These are phyloP conservation scores for Penicillium angulare DNA, from an alignment of 495 filamentous ascomycete genomes.

Conservation along the genomic window DNA sequence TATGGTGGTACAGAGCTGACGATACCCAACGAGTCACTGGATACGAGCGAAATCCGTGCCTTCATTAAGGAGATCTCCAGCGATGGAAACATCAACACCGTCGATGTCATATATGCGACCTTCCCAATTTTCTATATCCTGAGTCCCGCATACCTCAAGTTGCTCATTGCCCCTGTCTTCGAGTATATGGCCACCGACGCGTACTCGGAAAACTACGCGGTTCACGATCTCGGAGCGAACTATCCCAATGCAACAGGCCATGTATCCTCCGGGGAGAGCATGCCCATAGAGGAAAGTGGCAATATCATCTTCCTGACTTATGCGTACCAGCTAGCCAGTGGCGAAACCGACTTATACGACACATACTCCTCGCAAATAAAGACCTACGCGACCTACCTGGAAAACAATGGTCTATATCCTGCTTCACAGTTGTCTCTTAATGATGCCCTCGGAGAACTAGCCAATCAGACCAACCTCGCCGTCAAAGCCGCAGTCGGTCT, in stretches of 20 bases:
- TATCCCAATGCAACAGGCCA: conserved; percentile 49
- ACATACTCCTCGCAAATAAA: conserved; percentile 31
- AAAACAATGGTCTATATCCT: conserved; percentile 41
- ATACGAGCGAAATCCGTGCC: conserved; percentile 34
- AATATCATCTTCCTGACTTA: conserved; percentile 40
- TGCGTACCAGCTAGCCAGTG: conserved; percentile 35
- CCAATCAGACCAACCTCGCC: conserved; percentile 52
- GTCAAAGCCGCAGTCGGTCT: conserved; percentile 52
- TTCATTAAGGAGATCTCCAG: conserved; percentile 52
- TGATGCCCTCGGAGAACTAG: conserved; percentile 43
- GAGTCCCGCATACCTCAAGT: conserved; percentile 38
- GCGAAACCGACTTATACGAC: conserved; percentile 26
- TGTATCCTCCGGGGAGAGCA: conserved; percentile 26
- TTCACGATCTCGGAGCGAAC: conserved; percentile 34
- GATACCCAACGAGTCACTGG: conserved; percentile 35
- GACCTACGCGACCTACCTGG: conserved; percentile 47
- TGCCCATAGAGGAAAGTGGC: conserved; percentile 41
- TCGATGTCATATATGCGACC: conserved; percentile 45
- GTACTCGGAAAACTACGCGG: conserved; percentile 32
- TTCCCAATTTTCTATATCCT: conserved; percentile 43
- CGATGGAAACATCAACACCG: conserved; percentile 49
- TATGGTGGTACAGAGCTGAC: conserved; percentile 44
- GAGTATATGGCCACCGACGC: conserved; percentile 36
- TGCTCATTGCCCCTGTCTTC: conserved; percentile 41
- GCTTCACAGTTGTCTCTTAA: conserved; percentile 46